Conservation (phyloP, 345 rosid species). For the Firmiana major region DNA sequence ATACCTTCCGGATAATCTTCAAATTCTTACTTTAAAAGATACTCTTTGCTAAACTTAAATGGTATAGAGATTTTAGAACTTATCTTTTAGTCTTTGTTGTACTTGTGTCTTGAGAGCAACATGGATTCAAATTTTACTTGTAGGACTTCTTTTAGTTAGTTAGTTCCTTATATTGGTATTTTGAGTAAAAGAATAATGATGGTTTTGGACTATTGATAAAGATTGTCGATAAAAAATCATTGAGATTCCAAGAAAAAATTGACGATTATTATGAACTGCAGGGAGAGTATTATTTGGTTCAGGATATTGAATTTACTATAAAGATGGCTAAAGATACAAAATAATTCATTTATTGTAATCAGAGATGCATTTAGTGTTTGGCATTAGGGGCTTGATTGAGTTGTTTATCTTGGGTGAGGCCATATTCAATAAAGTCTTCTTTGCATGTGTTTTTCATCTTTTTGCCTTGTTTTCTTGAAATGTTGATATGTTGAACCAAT, state of each 20-base stretch:
- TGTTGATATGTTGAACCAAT: neutral
- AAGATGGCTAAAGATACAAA: neutral
- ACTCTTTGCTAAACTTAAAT: neutral
- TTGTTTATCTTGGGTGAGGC: neutral
- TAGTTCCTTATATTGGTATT: neutral
- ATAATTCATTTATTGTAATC: neutral
- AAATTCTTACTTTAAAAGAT: neutral
- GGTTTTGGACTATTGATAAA: neutral
- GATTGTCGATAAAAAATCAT: neutral
- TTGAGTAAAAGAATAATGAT: conserved; percentile 2
- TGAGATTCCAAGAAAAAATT: neutral
- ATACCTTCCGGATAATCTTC: neutral
- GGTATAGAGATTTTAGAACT: neutral
- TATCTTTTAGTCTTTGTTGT: neutral
- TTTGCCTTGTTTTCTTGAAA: neutral
- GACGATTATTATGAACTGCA: neutral
- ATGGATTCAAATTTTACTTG: neutral
- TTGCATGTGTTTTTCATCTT: neutral
- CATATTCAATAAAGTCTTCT: neutral
- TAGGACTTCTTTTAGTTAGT: neutral
- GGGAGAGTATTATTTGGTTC: neutral
- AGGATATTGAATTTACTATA: neutral
- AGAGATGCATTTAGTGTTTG: neutral
- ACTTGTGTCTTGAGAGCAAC: neutral
- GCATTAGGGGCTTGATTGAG: neutral